Percentiles rank a stretch among this genome's conserved stretches.
Evolutionary conservation across 805 yeast species (phyloP).

Genomic region (Saturnispora silvae): DNA sequence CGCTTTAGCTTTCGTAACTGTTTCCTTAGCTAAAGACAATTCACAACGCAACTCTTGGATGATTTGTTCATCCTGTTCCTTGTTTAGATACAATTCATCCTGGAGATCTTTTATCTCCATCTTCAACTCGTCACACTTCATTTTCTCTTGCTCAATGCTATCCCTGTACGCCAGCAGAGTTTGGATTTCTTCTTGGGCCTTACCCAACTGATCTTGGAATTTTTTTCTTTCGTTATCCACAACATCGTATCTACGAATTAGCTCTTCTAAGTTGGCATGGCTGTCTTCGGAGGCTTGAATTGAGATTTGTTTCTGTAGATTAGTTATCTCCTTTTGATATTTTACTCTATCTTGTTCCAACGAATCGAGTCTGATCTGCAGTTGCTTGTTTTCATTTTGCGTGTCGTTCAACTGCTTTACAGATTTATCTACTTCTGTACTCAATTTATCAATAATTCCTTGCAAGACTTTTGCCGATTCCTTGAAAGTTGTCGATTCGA

Average conservation of each 20-base stretch:
- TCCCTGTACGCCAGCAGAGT: background rate
- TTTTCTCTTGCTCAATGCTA: background rate
- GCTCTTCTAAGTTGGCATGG: background rate
- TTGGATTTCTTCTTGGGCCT: background rate
- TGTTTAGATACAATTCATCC: background rate
- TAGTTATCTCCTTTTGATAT: background rate
- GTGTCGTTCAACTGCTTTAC: background rate
- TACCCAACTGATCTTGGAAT: slow-evolving; percentile 1
- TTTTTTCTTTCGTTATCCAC: slow-evolving; percentile 3
- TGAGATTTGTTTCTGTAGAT: background rate
- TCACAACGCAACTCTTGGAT: background rate
- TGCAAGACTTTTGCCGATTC: background rate
- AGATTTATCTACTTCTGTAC: background rate
- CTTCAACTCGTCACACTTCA: background rate
- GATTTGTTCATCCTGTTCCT: background rate
- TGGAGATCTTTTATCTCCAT: background rate
- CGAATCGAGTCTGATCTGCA: background rate
- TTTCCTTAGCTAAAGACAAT: too few species aligned
- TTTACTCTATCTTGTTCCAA: background rate
- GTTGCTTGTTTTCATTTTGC: background rate
- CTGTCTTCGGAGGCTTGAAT: background rate
- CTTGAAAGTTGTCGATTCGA: background rate
- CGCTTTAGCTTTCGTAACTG: background rate
- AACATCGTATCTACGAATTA: slow-evolving; percentile 1
- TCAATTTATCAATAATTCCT: background rate